phyloP scores from a whole-genome alignment of 768 basidiomycete species.

The Leccinellum luteum region DNA sequence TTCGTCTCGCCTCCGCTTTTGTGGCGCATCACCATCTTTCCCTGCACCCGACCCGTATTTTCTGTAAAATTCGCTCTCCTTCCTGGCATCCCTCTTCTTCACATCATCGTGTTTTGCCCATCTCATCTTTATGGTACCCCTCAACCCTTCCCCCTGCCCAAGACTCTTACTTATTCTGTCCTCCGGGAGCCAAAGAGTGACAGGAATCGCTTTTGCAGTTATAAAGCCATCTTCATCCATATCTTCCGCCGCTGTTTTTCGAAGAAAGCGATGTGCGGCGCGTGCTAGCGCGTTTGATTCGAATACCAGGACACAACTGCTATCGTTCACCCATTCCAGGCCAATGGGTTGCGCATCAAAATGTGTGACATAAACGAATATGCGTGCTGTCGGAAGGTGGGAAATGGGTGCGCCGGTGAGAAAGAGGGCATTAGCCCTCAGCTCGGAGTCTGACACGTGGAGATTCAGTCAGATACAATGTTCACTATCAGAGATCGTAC shows the following conservation, averaged over 20 bases:
- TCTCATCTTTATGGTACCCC: constrained; percentile 66
- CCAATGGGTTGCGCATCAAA: constrained; percentile 73
- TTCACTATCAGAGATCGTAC: constrained; percentile 20
- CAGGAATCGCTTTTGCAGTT: constrained; percentile 66
- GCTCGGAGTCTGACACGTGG: constrained; percentile 38
- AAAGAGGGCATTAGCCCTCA: constrained; percentile 67
- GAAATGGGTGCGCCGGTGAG: constrained; percentile 72
- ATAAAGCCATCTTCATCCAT: constrained; percentile 54
- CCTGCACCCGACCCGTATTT: constrained; percentile 68
- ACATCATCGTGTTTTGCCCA: constrained; percentile 73
- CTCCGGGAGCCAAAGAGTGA: constrained; percentile 77
- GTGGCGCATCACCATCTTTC: constrained; percentile 47
- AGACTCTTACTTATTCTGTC: constrained; percentile 71
- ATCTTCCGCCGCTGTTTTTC: constrained; percentile 50
- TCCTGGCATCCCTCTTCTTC: constrained; percentile 73
- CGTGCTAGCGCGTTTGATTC: constrained; percentile 52
- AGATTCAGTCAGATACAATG: not conserved
- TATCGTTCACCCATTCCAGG: constrained; percentile 86
- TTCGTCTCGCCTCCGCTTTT: constrained; percentile 38
- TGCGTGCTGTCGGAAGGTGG: constrained; percentile 67
- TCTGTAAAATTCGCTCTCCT: constrained; percentile 74
- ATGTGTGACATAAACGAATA: constrained; percentile 82
- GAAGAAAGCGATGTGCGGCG: constrained; percentile 47
- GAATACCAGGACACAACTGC: constrained; percentile 78
- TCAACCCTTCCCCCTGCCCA: constrained; percentile 66